phyloP scores from a whole-genome alignment of 345 rosid genomes.

The Orychophragmus violaceus region DNA sequence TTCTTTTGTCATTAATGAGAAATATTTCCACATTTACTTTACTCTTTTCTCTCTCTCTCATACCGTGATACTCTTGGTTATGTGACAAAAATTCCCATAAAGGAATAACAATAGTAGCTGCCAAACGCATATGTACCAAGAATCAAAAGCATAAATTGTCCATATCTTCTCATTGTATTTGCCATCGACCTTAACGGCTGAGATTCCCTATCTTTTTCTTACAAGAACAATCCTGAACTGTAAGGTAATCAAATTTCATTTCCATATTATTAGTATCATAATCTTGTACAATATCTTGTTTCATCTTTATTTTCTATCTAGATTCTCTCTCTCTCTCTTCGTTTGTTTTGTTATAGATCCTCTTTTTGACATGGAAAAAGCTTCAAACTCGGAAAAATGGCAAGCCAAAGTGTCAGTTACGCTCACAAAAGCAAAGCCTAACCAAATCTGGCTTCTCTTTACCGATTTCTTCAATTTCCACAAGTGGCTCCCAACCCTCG shows the following conservation, averaged over 20 bases:
- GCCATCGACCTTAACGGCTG: not conserved
- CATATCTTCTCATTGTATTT: not conserved
- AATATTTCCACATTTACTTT: no score
- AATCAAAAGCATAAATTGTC: not conserved
- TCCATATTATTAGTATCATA: not conserved
- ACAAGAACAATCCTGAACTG: not conserved
- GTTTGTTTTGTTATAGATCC: not conserved
- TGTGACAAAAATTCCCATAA: not conserved
- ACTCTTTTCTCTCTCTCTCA: no score
- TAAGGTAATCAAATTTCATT: not conserved
- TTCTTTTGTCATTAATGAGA: no score
- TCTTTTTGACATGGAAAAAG: constrained; percentile 25
- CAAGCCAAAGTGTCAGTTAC: constrained; percentile 37
- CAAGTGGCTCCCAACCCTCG: constrained; percentile 38
- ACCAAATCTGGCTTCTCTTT: constrained; percentile 47
- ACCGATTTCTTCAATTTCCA: constrained; percentile 53
- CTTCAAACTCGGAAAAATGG: constrained; percentile 36
- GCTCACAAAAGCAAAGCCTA: constrained; percentile 32
- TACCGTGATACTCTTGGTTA: no score
- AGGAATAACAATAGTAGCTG: not conserved
- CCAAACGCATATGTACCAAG: not conserved
- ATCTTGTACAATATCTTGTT: not conserved
- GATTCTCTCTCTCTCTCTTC: not conserved
- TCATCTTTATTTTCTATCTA: not conserved
- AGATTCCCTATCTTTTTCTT: not conserved